These are phyloP conservation scores for Gastroboletus turbinatus DNA, from an alignment of 1,284 basidiomycete species.

Conservation along the genomic window DNA sequence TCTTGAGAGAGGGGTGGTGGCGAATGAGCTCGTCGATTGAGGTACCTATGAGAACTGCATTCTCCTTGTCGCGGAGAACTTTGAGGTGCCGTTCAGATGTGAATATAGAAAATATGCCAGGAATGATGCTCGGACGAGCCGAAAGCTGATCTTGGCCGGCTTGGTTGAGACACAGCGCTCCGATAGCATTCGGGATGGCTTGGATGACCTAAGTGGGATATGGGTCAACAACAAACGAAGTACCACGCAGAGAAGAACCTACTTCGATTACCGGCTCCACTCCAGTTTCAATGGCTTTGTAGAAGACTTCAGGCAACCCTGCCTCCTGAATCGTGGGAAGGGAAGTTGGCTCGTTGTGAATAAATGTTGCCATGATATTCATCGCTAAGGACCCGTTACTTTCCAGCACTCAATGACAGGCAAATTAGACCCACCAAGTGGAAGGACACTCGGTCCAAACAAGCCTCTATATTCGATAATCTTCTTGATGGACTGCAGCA, in stretches of 20 bases:
- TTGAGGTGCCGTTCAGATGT: slow-evolving; percentile 85
- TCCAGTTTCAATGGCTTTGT: slow-evolving; percentile 79
- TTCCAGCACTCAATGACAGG: background rate
- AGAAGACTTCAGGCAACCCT: slow-evolving; percentile 88
- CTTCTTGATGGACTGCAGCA: slow-evolving; percentile 85
- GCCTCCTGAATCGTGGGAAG: slow-evolving; percentile 91
- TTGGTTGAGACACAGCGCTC: slow-evolving; percentile 94
- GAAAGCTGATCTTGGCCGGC: slow-evolving; percentile 83
- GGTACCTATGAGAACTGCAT: slow-evolving; percentile 84
- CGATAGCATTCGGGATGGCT: slow-evolving; percentile 94
- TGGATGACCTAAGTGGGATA: slow-evolving; percentile 68
- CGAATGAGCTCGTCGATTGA: slow-evolving; percentile 94
- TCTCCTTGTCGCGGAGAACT: slow-evolving; percentile 91
- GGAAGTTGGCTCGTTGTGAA: slow-evolving; percentile 98
- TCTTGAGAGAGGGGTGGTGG: slow-evolving; percentile 90
- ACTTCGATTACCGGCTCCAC: slow-evolving; percentile 90
- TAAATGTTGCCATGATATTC: slow-evolving; percentile 97
- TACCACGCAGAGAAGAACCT: slow-evolving; percentile 10
- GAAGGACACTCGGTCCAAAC: slow-evolving; percentile 87
- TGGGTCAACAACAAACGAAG: slow-evolving; percentile 1
- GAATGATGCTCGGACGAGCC: slow-evolving; percentile 77
- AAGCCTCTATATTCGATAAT: slow-evolving; percentile 82
- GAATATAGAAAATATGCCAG: slow-evolving; percentile 83
- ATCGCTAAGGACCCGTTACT: slow-evolving; percentile 57
- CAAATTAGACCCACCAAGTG: slow-evolving; percentile 55